These are phyloP conservation scores for Mortierella polycephala DNA, from an alignment of 371 early-diverging fungal species.

Conservation along the genomic window DNA sequence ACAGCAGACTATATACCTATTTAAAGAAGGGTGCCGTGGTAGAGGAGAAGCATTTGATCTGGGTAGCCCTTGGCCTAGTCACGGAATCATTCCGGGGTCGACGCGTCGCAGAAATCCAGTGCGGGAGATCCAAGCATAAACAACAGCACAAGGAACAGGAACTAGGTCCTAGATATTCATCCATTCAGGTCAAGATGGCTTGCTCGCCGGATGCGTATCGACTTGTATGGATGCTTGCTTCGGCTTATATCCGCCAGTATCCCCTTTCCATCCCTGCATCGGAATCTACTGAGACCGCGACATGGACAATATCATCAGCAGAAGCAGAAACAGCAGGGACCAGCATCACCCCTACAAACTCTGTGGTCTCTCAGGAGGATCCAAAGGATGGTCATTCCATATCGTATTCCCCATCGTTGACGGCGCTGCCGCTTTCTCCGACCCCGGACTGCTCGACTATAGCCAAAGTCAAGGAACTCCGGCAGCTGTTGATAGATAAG, in stretches of 20 bases:
- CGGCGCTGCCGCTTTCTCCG: background rate
- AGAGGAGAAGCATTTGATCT: constrained; percentile 46
- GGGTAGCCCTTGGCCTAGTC: constrained; percentile 43
- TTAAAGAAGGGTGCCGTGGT: constrained; percentile 21
- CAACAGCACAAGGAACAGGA: background rate
- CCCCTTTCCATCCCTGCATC: background rate
- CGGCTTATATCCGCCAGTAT: constrained; percentile 26
- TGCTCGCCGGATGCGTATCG: constrained; percentile 49
- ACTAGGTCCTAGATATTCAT: background rate
- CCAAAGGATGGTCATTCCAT: too few relatives aligned
- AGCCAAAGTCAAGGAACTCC: constrained; percentile 14
- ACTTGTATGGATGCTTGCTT: constrained; percentile 37
- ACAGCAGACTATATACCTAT: constrained; percentile 10
- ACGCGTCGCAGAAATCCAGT: constrained; percentile 8
- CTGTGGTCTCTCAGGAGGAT: too few relatives aligned
- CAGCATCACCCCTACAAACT: background rate
- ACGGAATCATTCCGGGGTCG: constrained; percentile 34
- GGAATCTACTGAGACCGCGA: background rate
- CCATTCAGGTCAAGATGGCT: constrained; percentile 32
- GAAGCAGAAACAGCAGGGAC: background rate
- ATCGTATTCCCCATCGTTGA: background rate
- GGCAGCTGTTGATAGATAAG: constrained; percentile 1
- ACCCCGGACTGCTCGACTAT: constrained; percentile 1
- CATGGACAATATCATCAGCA: background rate
- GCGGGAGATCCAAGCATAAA: background rate